Base-by-base conservation (phyloP, 345 rosid species). In the Salix suchowensis region DNA sequence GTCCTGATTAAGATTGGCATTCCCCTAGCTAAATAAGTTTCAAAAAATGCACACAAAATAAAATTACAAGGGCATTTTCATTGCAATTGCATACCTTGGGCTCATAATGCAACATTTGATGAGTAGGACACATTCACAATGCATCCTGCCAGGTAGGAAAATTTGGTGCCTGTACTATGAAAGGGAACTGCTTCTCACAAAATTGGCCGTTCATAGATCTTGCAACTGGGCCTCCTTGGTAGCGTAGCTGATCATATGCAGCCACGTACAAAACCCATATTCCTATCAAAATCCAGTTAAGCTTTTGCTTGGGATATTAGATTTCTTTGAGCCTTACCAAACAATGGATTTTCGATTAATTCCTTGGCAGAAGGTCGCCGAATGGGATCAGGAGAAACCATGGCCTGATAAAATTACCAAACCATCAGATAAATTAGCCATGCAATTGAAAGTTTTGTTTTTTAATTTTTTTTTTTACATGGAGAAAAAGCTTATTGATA, bases 371-470 rank as follows among this genome's bases (percentile, higher is more conserved):
- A 88, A 74, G 97, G 97, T 37, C 97, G 90, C 32, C 86, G 86
- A 19, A 65, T 73, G 19, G 99, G 97, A 82, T 93, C 87, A 13
- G 89, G 94, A 67, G 89, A 96, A 79, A 96, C 84, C 99, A 93
- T 96, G 68, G 72, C 76, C 99, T 93, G 91, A 80, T 15, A 70
- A 36, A 69, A 72, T 68, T 68, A 61, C 18, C 42, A 79, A 79
- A 67, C 36, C 64, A 77, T 79, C 81, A 74, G 72, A 76, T 54
- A 28, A 74, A 72, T 34, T 19, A 76, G 60, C 18, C 68, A n/a
- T 66, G 67, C 37, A 34, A 26, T 32, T 71, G 28, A 30, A 50
- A 52, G 18, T 40, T 40, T 40, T 40, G 44, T 40, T 40, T 40
- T 40, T 10, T 0, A 10, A 2, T 2, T 15, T 19, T 2, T 50